phyloP scores from a whole-genome alignment of 1,284 basidiomycete genomes.

The Schizophyllum commune region DNA sequence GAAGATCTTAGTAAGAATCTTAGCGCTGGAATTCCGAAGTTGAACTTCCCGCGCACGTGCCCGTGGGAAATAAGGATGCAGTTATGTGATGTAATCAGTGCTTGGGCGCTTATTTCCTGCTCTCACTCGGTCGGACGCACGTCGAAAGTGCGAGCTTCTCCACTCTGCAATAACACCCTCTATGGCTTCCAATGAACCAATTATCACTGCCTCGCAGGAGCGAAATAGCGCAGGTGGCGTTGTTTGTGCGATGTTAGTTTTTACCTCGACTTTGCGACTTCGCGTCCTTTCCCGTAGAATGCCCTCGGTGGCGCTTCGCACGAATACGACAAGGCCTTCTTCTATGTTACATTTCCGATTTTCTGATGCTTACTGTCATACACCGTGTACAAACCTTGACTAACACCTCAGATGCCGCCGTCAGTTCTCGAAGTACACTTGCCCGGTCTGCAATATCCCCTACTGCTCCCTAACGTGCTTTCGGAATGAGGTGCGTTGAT shows the following conservation, averaged over 20 bases:
- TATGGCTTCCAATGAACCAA: not conserved
- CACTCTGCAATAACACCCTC: no score
- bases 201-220: not conserved
- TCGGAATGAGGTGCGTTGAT: slow-evolving; percentile 51
- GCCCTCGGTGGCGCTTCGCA: no score
- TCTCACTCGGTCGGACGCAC: not conserved
- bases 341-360: no score
- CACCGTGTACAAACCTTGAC: not conserved
- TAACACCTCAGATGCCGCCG: slow-evolving; percentile 50
- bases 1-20: no score
- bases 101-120: not conserved
- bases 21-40: no score
- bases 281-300: no score
- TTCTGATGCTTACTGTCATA: not conserved
- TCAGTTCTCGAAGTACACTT: slow-evolving; percentile 72
- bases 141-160: no score
- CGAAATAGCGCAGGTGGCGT: not conserved
- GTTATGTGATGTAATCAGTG: not conserved
- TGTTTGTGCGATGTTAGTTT: not conserved
- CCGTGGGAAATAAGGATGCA: not conserved
- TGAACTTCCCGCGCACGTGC: not conserved
- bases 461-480: slow-evolving; percentile 79
- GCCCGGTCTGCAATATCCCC: slow-evolving; percentile 69
- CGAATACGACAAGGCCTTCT: no score
- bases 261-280: not conserved